Conservation (phyloP, 2,329 filamentous ascomycete species). For the Orbilia brochopaga region DNA sequence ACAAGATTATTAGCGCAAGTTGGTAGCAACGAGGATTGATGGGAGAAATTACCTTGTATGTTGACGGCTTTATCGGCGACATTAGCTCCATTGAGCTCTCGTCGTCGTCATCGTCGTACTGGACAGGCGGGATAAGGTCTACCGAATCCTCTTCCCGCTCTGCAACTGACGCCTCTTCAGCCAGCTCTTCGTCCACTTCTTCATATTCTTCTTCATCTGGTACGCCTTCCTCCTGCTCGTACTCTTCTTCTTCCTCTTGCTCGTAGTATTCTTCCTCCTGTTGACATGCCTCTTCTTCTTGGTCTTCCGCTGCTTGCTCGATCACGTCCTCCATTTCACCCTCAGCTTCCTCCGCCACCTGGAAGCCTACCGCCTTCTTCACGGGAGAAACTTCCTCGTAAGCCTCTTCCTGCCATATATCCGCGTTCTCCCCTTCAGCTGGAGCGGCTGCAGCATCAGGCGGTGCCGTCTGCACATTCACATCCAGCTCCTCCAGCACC, state of each 20-base stretch:
- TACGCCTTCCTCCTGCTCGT: constrained; percentile 55
- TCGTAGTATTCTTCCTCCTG: constrained; percentile 2
- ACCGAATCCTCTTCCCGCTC: constrained; percentile 19
- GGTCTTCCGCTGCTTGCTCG: constrained; percentile 54
- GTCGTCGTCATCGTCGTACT: constrained; percentile 18
- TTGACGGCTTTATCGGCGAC: constrained; percentile 42
- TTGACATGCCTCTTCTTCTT: neutral
- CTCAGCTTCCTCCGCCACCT: neutral
- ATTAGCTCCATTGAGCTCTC: constrained; percentile 43
- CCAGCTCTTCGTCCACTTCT: constrained; percentile 6
- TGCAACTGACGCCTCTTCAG: neutral
- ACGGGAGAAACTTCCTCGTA: constrained; percentile 49
- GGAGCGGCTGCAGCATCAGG: constrained; percentile 59
- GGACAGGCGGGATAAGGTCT: constrained; percentile 20
- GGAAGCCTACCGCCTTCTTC: constrained; percentile 7
- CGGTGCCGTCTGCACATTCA: constrained; percentile 50
- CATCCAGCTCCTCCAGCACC: constrained; percentile 66
- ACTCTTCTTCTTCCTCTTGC: constrained; percentile 52
- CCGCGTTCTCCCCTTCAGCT: constrained; percentile 64
- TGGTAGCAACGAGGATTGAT: neutral
- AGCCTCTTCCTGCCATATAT: constrained; percentile 60
- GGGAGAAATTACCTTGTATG: constrained; percentile 26
- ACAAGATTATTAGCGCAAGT: neutral
- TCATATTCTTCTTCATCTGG: constrained; percentile 12
- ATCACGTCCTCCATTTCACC: constrained; percentile 8